These are phyloP conservation scores for Colletotrichum paranaense DNA, from an alignment of 2,329 filamentous ascomycete genomes.

Conservation along the genomic window DNA sequence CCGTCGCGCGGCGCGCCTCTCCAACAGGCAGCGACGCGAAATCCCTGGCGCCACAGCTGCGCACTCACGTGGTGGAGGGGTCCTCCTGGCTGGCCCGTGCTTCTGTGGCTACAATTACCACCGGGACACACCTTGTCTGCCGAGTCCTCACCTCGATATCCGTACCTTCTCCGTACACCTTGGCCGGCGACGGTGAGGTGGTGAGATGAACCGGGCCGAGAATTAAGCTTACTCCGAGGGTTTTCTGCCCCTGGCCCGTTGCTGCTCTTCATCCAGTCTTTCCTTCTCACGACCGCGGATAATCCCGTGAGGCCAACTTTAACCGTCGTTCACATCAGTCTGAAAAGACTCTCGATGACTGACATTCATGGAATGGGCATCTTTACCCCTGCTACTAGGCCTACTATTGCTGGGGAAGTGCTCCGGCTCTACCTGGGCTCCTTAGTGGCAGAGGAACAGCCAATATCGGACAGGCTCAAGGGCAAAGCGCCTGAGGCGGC, in stretches of 20 bases:
- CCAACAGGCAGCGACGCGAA: slow-evolving; percentile 23
- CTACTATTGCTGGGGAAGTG: not conserved
- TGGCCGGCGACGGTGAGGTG: not conserved
- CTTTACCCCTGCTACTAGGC: too few relatives aligned
- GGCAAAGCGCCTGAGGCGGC: not conserved
- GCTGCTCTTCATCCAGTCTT: not conserved
- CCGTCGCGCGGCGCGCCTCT: slow-evolving; percentile 19
- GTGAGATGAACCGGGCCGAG: not conserved
- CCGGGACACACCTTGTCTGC: not conserved
- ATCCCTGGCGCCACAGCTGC: not conserved
- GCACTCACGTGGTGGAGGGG: slow-evolving; percentile 10
- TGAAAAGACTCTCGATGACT: not conserved
- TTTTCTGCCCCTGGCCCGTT: not conserved
- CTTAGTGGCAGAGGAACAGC: not conserved
- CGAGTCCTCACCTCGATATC: not conserved
- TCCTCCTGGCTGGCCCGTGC: not conserved
- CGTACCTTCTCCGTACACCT: too few relatives aligned
- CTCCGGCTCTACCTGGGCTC: not conserved
- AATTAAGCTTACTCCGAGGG: slow-evolving; percentile 3
- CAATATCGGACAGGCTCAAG: not conserved
- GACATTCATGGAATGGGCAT: too few relatives aligned
- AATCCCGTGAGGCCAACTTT: not conserved
- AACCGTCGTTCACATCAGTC: not conserved
- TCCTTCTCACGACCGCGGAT: not conserved
- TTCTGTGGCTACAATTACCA: not conserved